These are phyloP conservation scores for Arctium minus DNA, from an alignment of 129 eudicot species.

Conservation along the genomic window DNA sequence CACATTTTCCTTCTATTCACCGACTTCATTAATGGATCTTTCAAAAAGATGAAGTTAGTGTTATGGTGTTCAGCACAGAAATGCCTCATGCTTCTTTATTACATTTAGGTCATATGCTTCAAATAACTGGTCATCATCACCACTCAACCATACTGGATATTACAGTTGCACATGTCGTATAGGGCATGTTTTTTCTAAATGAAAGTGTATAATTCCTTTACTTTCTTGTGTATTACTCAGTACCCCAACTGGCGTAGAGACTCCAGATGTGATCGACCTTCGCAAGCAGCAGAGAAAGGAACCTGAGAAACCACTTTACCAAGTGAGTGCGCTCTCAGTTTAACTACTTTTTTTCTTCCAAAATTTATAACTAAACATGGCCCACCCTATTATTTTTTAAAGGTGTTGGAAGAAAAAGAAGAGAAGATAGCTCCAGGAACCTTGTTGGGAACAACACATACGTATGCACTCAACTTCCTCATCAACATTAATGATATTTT, in stretches of 20 bases:
- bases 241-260: conserved; percentile 98
- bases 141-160: not conserved
- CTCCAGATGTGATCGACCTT: conserved; percentile 97
- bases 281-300: conserved; percentile 99
- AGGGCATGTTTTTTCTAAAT: not conserved
- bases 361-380: not conserved
- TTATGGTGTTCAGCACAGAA: not conserved
- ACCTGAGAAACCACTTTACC: conserved; percentile 94
- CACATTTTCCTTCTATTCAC: not conserved
- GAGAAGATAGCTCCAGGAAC: conserved; percentile 94
- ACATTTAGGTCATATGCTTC: not conserved
- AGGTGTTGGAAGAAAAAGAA: conserved; percentile 99
- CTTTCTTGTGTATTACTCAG: conserved; percentile 27
- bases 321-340: conserved; percentile 43
- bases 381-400: not conserved
- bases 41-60: not conserved
- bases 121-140: not conserved
- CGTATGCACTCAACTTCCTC: conserved; percentile 40
- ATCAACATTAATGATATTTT: not conserved
- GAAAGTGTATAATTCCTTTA: not conserved
- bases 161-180: not conserved
- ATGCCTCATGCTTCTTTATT: too few species aligned
- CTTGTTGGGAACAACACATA: conserved; percentile 76
- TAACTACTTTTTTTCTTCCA: not conserved
- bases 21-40: not conserved